Conservation (phyloP, 108 stramenopile species). For the Parietichytrium sp. region DNA sequence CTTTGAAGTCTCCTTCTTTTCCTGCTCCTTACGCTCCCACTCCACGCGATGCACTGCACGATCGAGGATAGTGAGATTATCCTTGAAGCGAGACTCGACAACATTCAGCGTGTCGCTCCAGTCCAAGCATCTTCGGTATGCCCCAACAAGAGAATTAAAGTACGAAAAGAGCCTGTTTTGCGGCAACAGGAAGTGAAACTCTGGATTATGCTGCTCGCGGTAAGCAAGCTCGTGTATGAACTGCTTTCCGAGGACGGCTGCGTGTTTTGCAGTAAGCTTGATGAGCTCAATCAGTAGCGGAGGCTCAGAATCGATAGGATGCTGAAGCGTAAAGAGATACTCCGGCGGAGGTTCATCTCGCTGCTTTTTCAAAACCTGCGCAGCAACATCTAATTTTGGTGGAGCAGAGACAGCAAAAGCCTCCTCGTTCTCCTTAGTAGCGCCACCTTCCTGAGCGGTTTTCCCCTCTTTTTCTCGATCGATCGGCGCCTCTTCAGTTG, state of each 20-base stretch:
- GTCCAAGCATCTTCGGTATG: neutral
- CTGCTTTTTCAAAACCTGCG: neutral
- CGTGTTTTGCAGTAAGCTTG: constrained; percentile 20
- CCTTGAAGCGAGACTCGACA: neutral
- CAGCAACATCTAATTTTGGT: neutral
- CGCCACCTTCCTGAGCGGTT: too few relatives aligned
- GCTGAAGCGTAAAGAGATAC: neutral
- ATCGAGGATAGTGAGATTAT: neutral
- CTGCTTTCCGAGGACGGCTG: neutral
- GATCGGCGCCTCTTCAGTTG: neutral
- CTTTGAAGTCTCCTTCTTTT: neutral
- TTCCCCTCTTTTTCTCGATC: neutral
- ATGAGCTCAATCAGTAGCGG: constrained; percentile 6
- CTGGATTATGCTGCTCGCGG: constrained; percentile 16
- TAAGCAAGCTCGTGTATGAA: neutral
- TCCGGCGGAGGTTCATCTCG: neutral
- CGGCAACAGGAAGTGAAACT: neutral
- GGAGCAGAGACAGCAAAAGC: neutral
- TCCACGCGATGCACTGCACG: constrained; percentile 29
- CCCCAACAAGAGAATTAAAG: neutral
- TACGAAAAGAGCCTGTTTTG: neutral
- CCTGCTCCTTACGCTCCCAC: neutral
- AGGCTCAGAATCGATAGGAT: constrained; percentile 5
- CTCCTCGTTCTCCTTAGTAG: neutral
- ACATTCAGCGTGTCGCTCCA: neutral